Evolutionary conservation across 352 stramenopile genomes (phyloP).

Genomic region (Phytophthora pluvialis): DNA sequence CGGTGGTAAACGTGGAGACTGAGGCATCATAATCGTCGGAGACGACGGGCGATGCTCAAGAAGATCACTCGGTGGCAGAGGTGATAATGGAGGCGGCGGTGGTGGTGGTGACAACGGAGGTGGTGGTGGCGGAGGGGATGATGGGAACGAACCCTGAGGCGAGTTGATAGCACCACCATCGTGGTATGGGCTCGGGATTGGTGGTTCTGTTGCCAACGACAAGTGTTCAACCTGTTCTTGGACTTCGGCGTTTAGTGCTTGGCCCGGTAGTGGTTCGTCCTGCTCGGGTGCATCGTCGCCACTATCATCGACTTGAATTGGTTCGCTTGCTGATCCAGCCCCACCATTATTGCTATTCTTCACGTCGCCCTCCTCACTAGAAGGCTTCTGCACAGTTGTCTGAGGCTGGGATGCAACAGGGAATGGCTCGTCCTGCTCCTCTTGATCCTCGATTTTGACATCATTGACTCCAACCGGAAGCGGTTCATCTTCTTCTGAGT

Average conservation of each 20-base stretch:
- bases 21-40: constrained; percentile 48
- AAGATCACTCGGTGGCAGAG: constrained; percentile 28
- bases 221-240: constrained; percentile 24
- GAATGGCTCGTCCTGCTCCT: constrained; percentile 42
- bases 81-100: constrained; percentile 43
- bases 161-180: constrained; percentile 18
- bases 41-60: constrained; percentile 35
- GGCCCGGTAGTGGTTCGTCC: constrained; percentile 59
- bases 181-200: constrained; percentile 5
- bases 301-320: constrained; percentile 33
- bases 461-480: constrained; percentile 36
- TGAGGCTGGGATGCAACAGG: constrained; percentile 14
- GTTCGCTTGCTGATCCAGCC: constrained; percentile 14
- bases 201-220: constrained; percentile 9
- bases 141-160: constrained; percentile 22
- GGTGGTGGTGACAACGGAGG: constrained; percentile 57
- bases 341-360: not conserved
- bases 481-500: constrained; percentile 69
- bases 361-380: not conserved
- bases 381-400: not conserved
- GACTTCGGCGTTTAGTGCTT: not conserved
- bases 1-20: constrained; percentile 38
- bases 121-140: constrained; percentile 46
- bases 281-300: constrained; percentile 56
- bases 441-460: constrained; percentile 33